Percentiles rank a stretch among this genome's conserved stretches.
Evolutionary conservation across 2,329 filamentous ascomycete species (phyloP).

Genomic region (Pyrenophora seminiperda): DNA sequence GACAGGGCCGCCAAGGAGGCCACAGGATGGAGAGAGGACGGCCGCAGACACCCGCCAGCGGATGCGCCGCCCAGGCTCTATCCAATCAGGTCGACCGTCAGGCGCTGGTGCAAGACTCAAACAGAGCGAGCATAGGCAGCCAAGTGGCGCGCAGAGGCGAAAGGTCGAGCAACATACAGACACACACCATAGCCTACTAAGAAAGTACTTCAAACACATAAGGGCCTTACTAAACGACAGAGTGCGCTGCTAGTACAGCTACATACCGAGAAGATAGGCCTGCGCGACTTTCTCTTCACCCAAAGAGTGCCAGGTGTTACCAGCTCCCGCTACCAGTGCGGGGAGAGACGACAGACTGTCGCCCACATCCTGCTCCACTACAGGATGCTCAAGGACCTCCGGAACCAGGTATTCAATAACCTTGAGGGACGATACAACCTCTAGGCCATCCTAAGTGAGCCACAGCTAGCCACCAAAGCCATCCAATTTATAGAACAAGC

Average conservation of each 20-base stretch:
- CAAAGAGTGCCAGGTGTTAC: conserved; percentile 16
- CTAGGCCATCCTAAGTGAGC: conserved; percentile 17
- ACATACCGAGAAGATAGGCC: conserved; percentile 22
- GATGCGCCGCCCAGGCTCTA: conserved; percentile 13
- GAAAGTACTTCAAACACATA: conserved; percentile 18
- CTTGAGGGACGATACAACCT: conserved; percentile 22
- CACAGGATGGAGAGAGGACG: conserved; percentile 20
- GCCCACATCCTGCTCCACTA: conserved; percentile 20
- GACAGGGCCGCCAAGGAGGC: conserved; percentile 22
- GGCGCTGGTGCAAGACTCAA: conserved; percentile 14
- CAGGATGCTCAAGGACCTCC: conserved; percentile 20
- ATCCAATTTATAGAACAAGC: conserved; percentile 23
- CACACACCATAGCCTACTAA: conserved; percentile 13
- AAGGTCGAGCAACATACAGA: conserved; percentile 16
- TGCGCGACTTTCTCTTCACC: conserved; percentile 22
- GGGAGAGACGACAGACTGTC: conserved; percentile 22
- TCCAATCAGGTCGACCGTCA: conserved; percentile 8
- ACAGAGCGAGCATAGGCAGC: conserved; percentile 7
- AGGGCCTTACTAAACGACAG: conserved; percentile 17
- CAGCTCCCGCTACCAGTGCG: conserved; percentile 17
- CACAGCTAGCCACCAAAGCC: conserved; percentile 22
- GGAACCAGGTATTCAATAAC: conserved; percentile 18
- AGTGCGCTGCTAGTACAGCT: conserved; percentile 22
- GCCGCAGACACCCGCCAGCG: conserved; percentile 8
- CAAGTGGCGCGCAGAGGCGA: conserved; percentile 5